These are phyloP conservation scores for Aspergillus transmontanensis DNA, from an alignment of 2,329 filamentous ascomycete genomes.

Conservation along the genomic window DNA sequence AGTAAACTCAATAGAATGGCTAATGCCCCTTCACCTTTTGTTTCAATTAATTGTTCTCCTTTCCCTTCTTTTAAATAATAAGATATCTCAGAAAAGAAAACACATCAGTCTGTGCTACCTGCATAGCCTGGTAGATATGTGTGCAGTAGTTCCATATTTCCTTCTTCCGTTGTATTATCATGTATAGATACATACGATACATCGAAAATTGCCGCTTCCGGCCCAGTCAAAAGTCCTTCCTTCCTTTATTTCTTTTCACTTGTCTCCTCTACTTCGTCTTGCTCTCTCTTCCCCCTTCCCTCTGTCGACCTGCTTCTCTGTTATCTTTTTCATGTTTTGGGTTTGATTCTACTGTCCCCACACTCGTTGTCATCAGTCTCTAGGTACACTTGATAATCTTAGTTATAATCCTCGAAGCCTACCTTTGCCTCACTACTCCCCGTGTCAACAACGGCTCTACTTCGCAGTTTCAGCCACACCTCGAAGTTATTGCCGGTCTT, in stretches of 20 bases:
- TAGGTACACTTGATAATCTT: background rate
- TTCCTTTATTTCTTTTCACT: background rate
- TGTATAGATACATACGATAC: background rate
- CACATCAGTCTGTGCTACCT: background rate
- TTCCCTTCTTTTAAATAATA: background rate
- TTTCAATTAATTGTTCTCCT: background rate
- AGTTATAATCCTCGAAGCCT: background rate
- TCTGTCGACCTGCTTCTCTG: background rate
- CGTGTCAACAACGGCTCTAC: background rate
- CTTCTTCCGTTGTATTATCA: background rate
- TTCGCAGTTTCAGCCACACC: background rate
- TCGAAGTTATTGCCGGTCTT: background rate
- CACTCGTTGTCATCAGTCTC: background rate
- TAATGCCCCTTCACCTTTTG: background rate
- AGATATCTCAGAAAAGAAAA: background rate
- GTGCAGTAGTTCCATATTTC: background rate
- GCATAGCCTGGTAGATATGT: background rate
- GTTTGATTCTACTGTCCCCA: background rate
- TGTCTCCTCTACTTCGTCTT: too few relatives aligned
- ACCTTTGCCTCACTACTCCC: background rate
- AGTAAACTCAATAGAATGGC: background rate
- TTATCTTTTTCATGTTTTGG: background rate
- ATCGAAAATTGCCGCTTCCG: slow-evolving; percentile 15
- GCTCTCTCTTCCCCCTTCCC: too few relatives aligned
- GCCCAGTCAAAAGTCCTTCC: slow-evolving; percentile 1